Evolutionary conservation across 305 asterid genomes (phyloP).

Genomic region (Solanum aculeatissimum): DNA sequence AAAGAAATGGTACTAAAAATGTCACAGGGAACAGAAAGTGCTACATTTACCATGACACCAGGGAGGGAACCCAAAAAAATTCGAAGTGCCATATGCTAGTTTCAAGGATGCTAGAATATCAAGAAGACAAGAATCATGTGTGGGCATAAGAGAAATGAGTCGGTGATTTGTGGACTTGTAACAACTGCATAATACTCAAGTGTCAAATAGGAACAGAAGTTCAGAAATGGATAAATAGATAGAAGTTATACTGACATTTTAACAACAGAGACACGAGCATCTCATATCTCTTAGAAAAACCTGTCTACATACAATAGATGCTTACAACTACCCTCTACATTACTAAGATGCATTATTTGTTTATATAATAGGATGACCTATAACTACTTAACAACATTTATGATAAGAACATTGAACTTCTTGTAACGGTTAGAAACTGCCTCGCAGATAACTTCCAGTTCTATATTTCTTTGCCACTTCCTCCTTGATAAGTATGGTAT

Average conservation of each 20-base stretch:
- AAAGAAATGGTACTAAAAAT: neutral
- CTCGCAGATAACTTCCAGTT: neutral
- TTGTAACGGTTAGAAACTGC: neutral
- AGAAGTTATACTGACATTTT: neutral
- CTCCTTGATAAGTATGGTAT: neutral
- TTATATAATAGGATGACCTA: neutral
- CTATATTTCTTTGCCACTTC: neutral
- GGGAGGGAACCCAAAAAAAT: neutral
- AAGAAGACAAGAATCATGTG: neutral
- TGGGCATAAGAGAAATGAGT: neutral
- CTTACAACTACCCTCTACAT: neutral
- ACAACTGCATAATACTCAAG: constrained; percentile 77
- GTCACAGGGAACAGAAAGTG: neutral
- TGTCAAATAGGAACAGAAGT: neutral
- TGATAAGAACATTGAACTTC: neutral
- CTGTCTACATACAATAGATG: neutral
- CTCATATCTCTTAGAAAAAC: neutral
- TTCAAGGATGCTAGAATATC: neutral
- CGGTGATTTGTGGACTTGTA: constrained; percentile 50
- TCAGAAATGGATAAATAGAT: neutral
- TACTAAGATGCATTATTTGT: neutral
- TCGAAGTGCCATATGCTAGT: neutral
- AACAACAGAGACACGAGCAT: neutral
- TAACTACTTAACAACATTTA: neutral
- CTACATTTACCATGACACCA: neutral